Evolutionary conservation across 1,139 yeast species (phyloP).

Genomic region (Geotrichum fermentans): DNA sequence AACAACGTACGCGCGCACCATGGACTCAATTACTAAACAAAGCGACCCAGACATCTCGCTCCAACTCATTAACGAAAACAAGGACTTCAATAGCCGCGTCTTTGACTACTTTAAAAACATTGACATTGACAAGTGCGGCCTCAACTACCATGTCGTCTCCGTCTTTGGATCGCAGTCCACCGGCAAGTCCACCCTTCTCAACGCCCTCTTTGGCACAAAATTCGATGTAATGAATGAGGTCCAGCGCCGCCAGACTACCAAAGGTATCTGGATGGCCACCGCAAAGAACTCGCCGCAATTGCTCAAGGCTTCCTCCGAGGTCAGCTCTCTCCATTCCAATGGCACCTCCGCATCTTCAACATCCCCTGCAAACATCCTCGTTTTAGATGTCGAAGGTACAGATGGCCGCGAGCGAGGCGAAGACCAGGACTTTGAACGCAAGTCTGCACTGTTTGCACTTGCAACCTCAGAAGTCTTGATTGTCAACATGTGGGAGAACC

Average conservation of each 20-base stretch:
- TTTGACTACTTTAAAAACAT: slow-evolving; percentile 37
- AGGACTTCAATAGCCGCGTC: slow-evolving; percentile 44
- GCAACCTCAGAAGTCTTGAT: slow-evolving; percentile 88
- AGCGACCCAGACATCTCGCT: slow-evolving; percentile 11
- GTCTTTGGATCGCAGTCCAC: slow-evolving; percentile 97
- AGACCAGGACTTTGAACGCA: slow-evolving; percentile 95
- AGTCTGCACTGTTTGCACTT: slow-evolving; percentile 90
- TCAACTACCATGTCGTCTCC: slow-evolving; percentile 82
- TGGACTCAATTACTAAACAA: not conserved
- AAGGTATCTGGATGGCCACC: slow-evolving; percentile 89
- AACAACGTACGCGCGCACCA: not conserved
- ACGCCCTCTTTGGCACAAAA: slow-evolving; percentile 74
- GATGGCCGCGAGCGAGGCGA: slow-evolving; percentile 98
- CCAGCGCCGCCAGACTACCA: slow-evolving; percentile 73
- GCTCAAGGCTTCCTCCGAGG: not conserved
- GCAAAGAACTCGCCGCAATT: slow-evolving; percentile 22
- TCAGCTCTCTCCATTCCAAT: slow-evolving; percentile 2
- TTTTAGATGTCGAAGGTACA: slow-evolving; percentile 95
- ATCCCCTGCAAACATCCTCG: slow-evolving; percentile 46
- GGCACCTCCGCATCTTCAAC: slow-evolving; percentile 18
- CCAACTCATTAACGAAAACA: slow-evolving; percentile 77
- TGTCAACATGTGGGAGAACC: slow-evolving; percentile 95
- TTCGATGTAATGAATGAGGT: slow-evolving; percentile 92
- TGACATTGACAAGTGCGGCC: slow-evolving; percentile 48
- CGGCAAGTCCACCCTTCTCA: slow-evolving; percentile 88